A percentile compares a stretch with the other conserved stretches of the same genome.
These are phyloP conservation scores for Paramarasmius palmivorus DNA, from an alignment of 1,284 basidiomycete genomes.

Conservation along the genomic window DNA sequence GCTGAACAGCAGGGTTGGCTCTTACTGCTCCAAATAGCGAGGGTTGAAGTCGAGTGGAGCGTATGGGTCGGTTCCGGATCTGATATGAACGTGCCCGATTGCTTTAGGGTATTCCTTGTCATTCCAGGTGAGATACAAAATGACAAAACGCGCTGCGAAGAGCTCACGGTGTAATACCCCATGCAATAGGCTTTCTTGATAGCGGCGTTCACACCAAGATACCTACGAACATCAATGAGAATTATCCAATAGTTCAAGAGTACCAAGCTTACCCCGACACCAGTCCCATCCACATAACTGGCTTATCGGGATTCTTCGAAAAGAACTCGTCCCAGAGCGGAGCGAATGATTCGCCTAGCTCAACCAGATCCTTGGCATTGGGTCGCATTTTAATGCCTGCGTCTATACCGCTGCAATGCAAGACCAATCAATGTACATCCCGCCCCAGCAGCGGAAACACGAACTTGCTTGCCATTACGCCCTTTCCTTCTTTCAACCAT, in stretches of 20 bases:
- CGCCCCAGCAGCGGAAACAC: conserved; percentile 15
- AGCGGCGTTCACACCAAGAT: too few relatives aligned
- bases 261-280: conserved; percentile 27
- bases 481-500: conserved; percentile 46
- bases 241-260: too few relatives aligned
- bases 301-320: conserved; percentile 46
- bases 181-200: conserved; percentile 32
- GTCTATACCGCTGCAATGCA: conserved; percentile 40
- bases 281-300: conserved; percentile 38
- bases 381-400: conserved; percentile 52
- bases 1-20: background rate
- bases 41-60: conserved; percentile 29
- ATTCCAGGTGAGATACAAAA: background rate
- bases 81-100: conserved; percentile 37
- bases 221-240: too few relatives aligned
- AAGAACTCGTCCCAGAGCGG: conserved; percentile 44
- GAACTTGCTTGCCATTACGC: conserved; percentile 53
- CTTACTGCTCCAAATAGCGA: conserved; percentile 23
- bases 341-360: conserved; percentile 44
- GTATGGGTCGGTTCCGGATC: conserved; percentile 27
- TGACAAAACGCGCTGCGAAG: too few relatives aligned
- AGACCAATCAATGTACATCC: too few relatives aligned
- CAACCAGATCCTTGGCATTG: conserved; percentile 36
- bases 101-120: conserved; percentile 32
- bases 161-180: conserved; percentile 28